Conservation (phyloP, 768 basidiomycete genomes). For the Sarcodon sp. region DNA sequence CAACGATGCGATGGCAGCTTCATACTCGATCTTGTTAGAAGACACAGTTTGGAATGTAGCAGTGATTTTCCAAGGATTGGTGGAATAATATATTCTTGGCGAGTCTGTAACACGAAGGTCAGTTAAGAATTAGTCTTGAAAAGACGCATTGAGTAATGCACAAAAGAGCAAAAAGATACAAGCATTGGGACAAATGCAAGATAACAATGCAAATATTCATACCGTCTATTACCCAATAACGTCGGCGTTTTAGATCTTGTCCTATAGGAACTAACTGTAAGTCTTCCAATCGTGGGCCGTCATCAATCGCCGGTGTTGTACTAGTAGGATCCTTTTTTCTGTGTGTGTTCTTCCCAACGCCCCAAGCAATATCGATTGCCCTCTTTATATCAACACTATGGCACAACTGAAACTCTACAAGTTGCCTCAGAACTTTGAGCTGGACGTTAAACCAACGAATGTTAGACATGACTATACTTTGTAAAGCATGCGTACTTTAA, state of each 20-base stretch:
- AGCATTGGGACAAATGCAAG: slow-evolving; percentile 17
- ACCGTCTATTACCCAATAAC: slow-evolving; percentile 87
- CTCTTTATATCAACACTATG: slow-evolving; percentile 59
- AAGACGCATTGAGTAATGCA: slow-evolving; percentile 10
- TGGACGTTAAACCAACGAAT: slow-evolving; percentile 15
- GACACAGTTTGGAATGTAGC: slow-evolving; percentile 64
- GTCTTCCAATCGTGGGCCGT: slow-evolving; percentile 53
- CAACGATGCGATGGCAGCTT: slow-evolving; percentile 47
- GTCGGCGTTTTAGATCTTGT: slow-evolving; percentile 62
- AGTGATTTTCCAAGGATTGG: slow-evolving; percentile 84
- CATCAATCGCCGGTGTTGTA: slow-evolving; percentile 36
- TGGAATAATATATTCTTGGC: slow-evolving; percentile 71
- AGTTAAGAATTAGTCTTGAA: slow-evolving; percentile 6
- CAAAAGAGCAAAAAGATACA: slow-evolving; percentile 29
- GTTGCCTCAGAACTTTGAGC: slow-evolving; percentile 74
- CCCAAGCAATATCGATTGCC: slow-evolving; percentile 77
- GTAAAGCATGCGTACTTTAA: slow-evolving; percentile 47
- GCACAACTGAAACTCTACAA: slow-evolving; percentile 73
- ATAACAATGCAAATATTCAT: slow-evolving; percentile 52
- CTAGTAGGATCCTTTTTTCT: slow-evolving; percentile 61
- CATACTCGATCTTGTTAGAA: slow-evolving; percentile 63
- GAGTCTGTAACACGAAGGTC: slow-evolving; percentile 44
- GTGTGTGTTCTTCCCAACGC: slow-evolving; percentile 72
- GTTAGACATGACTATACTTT: slow-evolving; percentile 4
- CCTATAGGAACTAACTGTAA: slow-evolving; percentile 63